Percentiles rank a stretch among this genome's conserved stretches.
phyloP scores from a whole-genome alignment of 768 basidiomycete genomes.

The Leccinum uliginosum region DNA sequence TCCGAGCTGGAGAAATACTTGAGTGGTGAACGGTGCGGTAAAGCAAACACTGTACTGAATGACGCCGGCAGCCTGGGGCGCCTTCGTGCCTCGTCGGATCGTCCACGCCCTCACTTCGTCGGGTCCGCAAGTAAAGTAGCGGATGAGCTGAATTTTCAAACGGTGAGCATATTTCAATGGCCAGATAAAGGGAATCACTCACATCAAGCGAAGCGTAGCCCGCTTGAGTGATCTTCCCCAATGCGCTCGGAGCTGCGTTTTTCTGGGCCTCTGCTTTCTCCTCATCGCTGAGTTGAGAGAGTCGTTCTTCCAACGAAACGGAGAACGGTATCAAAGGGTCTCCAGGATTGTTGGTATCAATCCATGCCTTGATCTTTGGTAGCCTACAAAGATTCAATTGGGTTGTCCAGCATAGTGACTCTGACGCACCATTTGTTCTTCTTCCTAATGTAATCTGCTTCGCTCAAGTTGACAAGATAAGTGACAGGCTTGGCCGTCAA shows the following conservation, averaged over 20 bases:
- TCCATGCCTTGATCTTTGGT: constrained; percentile 97
- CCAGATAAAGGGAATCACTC: constrained; percentile 21
- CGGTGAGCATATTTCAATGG: not conserved
- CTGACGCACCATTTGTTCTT: constrained; percentile 90
- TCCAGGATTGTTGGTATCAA: constrained; percentile 93
- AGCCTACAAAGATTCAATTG: constrained; percentile 47
- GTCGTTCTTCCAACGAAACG: constrained; percentile 90
- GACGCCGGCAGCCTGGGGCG: constrained; percentile 96
- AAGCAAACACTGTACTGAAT: constrained; percentile 69
- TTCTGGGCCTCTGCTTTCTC: constrained; percentile 78
- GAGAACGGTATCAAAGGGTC: constrained; percentile 96
- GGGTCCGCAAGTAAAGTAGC: constrained; percentile 96
- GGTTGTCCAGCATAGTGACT: not conserved
- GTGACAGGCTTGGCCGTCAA: constrained; percentile 97
- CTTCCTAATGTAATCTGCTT: constrained; percentile 91
- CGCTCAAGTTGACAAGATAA: constrained; percentile 96
- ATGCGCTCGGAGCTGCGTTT: constrained; percentile 66
- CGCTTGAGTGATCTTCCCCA: constrained; percentile 93
- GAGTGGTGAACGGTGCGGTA: not conserved
- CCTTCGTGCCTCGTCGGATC: constrained; percentile 88
- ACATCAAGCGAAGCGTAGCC: constrained; percentile 88
- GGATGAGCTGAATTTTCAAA: constrained; percentile 63
- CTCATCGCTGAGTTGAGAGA: constrained; percentile 56
- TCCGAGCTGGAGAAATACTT: constrained; percentile 57
- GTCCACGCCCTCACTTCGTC: constrained; percentile 99